Percentiles rank a stretch among this genome's conserved stretches.
Evolutionary conservation across 208 protist genomes (phyloP).

Genomic region (Trypanosoma brucei): DNA sequence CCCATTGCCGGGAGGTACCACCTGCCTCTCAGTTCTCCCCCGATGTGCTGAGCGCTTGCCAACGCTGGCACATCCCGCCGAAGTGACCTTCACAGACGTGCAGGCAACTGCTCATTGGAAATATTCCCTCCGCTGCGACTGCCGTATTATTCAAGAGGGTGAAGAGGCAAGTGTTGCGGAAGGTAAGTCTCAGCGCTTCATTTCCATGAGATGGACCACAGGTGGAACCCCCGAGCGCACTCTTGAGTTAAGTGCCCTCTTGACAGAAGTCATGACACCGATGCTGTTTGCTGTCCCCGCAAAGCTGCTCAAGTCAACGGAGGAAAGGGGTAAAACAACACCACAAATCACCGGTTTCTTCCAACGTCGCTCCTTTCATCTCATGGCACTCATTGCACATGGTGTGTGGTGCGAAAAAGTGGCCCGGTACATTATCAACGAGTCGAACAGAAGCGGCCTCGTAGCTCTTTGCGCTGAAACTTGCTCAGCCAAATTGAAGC

Average conservation of each 20-base stretch:
- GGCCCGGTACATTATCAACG: slow-evolving; percentile 8
- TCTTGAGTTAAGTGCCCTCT: slow-evolving; percentile 12
- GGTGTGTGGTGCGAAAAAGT: slow-evolving; percentile 35
- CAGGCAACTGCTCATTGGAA: background rate
- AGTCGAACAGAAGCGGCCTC: background rate
- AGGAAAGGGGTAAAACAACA: background rate
- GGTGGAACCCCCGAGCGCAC: background rate
- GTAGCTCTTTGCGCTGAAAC: background rate
- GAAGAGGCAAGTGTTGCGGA: background rate
- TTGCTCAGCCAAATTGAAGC: slow-evolving; percentile 8
- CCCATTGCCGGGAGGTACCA: slow-evolving; percentile 11
- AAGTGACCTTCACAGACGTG: slow-evolving; percentile 11
- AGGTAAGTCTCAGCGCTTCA: too few species aligned
- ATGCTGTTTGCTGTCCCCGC: slow-evolving; percentile 15
- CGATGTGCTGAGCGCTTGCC: slow-evolving; percentile 13
- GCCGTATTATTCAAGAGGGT: background rate
- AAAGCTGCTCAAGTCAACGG: background rate
- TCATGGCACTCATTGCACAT: slow-evolving; percentile 31
- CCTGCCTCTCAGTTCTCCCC: slow-evolving; percentile 25
- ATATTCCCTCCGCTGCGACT: slow-evolving; percentile 9
- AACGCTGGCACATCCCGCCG: slow-evolving; percentile 10
- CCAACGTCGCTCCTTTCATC: slow-evolving; percentile 32
- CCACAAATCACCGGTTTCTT: slow-evolving; percentile 16
- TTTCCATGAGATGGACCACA: background rate
- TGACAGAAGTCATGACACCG: slow-evolving; percentile 21